A percentile compares a stretch with the other conserved stretches of the same genome.
Evolutionary conservation across 73 alveolate species (phyloP).

Genomic region (Loxodes magnus): DNA sequence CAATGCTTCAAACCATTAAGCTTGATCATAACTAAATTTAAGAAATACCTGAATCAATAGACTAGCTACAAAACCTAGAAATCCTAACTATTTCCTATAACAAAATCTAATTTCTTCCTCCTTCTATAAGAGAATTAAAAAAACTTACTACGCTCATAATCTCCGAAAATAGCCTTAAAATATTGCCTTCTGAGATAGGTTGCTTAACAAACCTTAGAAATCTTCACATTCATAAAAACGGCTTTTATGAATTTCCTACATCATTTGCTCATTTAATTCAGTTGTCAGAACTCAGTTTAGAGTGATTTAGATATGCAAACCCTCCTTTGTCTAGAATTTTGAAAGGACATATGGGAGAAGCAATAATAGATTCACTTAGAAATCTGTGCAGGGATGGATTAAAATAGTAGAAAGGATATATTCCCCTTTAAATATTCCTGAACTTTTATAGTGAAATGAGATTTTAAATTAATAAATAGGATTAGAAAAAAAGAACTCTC

Average conservation of each 20-base stretch:
- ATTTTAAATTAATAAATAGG: constrained; percentile 21
- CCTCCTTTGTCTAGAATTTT: constrained; percentile 23
- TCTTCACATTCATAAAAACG: constrained; percentile 18
- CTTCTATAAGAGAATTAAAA: constrained; percentile 5
- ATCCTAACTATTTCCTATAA: constrained; percentile 15
- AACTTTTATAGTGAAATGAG: constrained; percentile 13
- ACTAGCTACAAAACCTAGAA: constrained; percentile 7
- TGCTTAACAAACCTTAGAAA: not conserved
- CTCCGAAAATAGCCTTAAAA: constrained; percentile 14
- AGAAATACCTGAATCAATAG: constrained; percentile 17
- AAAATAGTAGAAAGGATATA: constrained; percentile 2
- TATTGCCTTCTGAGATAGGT: constrained; percentile 23
- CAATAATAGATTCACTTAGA: constrained; percentile 4
- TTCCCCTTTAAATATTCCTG: constrained; percentile 19
- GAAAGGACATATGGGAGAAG: constrained; percentile 14
- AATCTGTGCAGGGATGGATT: constrained; percentile 10
- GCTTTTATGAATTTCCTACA: constrained; percentile 17
- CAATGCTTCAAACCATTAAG: constrained; percentile 2
- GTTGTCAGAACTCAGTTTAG: constrained; percentile 23
- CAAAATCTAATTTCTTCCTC: constrained; percentile 16
- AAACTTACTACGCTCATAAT: constrained; percentile 16
- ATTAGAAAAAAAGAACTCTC: constrained; percentile 14
- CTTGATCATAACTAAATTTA: constrained; percentile 12
- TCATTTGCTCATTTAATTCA: constrained; percentile 2
- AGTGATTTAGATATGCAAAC: constrained; percentile 34